Base-by-base conservation (phyloP, 306 rosid genomes). In the Acmispon strigosus region DNA sequence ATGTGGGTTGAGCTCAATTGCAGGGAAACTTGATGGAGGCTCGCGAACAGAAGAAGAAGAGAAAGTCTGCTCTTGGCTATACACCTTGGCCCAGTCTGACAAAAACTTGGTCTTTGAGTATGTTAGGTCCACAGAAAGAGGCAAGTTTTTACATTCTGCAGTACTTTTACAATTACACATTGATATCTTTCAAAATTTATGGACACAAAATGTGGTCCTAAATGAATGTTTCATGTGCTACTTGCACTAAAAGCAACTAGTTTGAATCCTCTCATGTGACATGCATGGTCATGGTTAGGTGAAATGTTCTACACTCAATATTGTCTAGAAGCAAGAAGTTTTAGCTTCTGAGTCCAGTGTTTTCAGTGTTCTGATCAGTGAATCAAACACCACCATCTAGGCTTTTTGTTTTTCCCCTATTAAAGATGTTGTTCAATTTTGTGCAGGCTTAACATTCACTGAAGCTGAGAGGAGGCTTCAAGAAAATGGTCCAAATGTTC, bases 101-200 rank as follows among this genome's bases (percentile, higher is more conserved):
- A 88, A 79, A 74, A 43, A 88, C 59, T 13, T 91, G 85, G 92
- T 59, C 73, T 91, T 76, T 34, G 97, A 91, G 76, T 91, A 91
- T 49, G 97, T 91, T 80, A 82, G 63, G 27, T 91, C 97, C 78
- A 91, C 97, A 0, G 97, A 91, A 78, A 85, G 96, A 78, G 97
- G 97, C 78, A 48, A 79, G 82, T 64, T 5, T 76, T 41, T 20
- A 3, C 18, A 69, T 47, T 57, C 10, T 56, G 36, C 49, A 32
- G 1, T 18, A 43, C 13, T 16, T 62, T 32, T 29, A 9, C 14
- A n/a, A 39, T 6, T 32, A 12, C 18, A 22, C 16, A 29, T 4
- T 52, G 56, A 24, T 36, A 29, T 36, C 53, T 0, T 32, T 32
- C 37, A 52, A 53, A 63, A 22, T 32, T 62, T 12, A 20, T 10